phyloP scores from a whole-genome alignment of 1,284 basidiomycete genomes.

The Cryptococcus sp. region DNA sequence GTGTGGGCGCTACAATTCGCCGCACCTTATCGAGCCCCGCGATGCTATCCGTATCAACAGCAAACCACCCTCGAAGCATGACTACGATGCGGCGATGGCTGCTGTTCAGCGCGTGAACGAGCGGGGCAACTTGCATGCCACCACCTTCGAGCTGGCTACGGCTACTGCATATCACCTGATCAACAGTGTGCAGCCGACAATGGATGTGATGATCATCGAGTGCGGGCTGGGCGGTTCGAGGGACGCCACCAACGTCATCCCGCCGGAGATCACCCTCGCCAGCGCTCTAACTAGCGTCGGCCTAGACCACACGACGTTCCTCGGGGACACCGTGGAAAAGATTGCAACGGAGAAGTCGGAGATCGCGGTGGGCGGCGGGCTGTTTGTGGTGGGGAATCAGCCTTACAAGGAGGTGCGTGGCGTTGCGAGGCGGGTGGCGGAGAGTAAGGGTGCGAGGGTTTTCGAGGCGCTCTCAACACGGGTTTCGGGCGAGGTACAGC shows the following conservation, averaged over 20 bases:
- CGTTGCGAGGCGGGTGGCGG: conserved; percentile 52
- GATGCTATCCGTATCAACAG: conserved; percentile 76
- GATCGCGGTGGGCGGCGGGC: conserved; percentile 66
- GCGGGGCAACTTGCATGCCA: conserved; percentile 56
- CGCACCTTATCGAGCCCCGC: conserved; percentile 74
- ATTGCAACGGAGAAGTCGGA: conserved; percentile 83
- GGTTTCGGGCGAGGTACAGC: neutral
- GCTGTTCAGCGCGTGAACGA: conserved; percentile 58
- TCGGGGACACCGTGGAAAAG: conserved; percentile 69
- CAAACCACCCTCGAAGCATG: conserved; percentile 54
- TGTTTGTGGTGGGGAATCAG: conserved; percentile 74
- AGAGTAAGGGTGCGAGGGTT: conserved; percentile 31
- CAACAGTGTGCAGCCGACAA: conserved; percentile 55
- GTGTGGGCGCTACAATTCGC: conserved; percentile 87
- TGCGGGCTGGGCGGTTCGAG: conserved; percentile 90
- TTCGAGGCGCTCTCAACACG: conserved; percentile 19
- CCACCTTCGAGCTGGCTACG: conserved; percentile 79
- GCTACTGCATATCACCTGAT: conserved; percentile 71
- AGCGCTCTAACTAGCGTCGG: conserved; percentile 83
- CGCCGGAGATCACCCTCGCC: conserved; percentile 65
- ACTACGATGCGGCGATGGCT: conserved; percentile 57
- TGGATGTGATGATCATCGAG: conserved; percentile 85
- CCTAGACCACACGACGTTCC: conserved; percentile 85
- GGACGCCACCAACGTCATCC: conserved; percentile 91
- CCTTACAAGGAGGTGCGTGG: conserved; percentile 56